Evolutionary conservation across 163 green algal species (phyloP), one percentile per base, ranked within the genome.

Genomic region (Prototheca cutis): DNA sequence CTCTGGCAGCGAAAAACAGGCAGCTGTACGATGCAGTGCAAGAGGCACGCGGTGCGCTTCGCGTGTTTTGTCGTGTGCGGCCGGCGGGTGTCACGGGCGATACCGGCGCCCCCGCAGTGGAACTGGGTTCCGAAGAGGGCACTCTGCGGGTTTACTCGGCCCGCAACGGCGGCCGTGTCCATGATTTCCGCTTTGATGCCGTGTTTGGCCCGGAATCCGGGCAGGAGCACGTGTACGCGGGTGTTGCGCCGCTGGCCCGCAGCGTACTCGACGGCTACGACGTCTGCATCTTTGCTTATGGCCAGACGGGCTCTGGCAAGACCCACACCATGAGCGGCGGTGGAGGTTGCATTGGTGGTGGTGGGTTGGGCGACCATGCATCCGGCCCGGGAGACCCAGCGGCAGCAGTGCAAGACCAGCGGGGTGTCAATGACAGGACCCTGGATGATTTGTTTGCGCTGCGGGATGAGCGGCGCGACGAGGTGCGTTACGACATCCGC

Each of bases 211-310:
- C 78, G 55, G 42, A 54, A 15, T 72, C 62, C 63, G 80, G 42
- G 25, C 89, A 96, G 74, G 77, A 71, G 28, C 60, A 83, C n/a
- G 83, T 96, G 33, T 96, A 95, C 67, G 79, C 82, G 18, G 88
- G 95, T 67, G 90, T 82, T 13, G 79, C 90, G 69, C 79, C 80
- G 8, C 83, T 96, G 24, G 84, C 95, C 48, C 78, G 87, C 66
- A 92, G 80, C 8, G 89, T 95, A 42, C 75, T 96, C 53, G 88
- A 96, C 66, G 89, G 87, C 24, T 96, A 87, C 80, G 94, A 94
- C 63, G 88, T 96, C 25, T 96, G 89, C 79, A 95, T 96, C 59
- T 96, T 96, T 79, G 88, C 88, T 3, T 96, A 96, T 53, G 66
- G 66, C 28, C 88, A 96, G 71, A 96, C 88, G 1, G 88, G 88